These are phyloP conservation scores for Candida tallmaniae DNA, from an alignment of 805 yeast species.

Conservation along the genomic window DNA sequence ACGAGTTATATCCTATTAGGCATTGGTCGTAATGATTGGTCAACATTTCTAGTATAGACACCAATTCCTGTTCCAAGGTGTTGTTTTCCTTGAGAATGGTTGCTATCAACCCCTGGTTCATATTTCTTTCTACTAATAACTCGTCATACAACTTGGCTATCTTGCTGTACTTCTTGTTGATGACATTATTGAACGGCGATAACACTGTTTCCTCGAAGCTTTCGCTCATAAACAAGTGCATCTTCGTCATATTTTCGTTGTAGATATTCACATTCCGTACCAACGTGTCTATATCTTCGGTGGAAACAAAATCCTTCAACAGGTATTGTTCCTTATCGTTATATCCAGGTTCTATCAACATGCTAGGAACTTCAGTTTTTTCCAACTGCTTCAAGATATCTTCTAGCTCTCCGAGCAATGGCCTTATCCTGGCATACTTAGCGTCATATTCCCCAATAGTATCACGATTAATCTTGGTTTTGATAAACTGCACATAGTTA, in stretches of 20 bases:
- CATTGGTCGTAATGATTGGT: constrained; percentile 86
- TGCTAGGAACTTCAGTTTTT: constrained; percentile 25
- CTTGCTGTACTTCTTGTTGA: constrained; percentile 12
- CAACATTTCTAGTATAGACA: constrained; percentile 60
- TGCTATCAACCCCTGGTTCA: constrained; percentile 15
- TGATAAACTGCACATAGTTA: constrained; percentile 9
- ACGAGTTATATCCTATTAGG: constrained; percentile 40
- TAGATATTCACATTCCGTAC: constrained; percentile 23
- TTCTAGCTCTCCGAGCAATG: constrained; percentile 22
- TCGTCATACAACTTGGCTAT: constrained; percentile 16
- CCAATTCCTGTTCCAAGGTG: constrained; percentile 63
- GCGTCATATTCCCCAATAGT: constrained; percentile 9
- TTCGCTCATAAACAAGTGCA: constrained; percentile 14
- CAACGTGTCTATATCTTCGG: constrained; percentile 25
- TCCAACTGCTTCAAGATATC: constrained; percentile 19
- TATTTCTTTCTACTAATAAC: constrained; percentile 14
- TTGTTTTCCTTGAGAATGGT: constrained; percentile 38
- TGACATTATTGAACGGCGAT: constrained; percentile 12
- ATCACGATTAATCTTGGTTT: constrained; percentile 10
- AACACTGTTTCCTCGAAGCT: constrained; percentile 15
- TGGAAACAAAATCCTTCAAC: constrained; percentile 31
- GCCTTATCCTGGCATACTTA: constrained; percentile 16
- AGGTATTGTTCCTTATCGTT: constrained; percentile 3
- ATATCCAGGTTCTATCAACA: constrained; percentile 8
- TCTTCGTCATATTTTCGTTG: constrained; percentile 19